phyloP scores from a whole-genome alignment of 2,329 filamentous ascomycete genomes.

The Orbilia javanica region DNA sequence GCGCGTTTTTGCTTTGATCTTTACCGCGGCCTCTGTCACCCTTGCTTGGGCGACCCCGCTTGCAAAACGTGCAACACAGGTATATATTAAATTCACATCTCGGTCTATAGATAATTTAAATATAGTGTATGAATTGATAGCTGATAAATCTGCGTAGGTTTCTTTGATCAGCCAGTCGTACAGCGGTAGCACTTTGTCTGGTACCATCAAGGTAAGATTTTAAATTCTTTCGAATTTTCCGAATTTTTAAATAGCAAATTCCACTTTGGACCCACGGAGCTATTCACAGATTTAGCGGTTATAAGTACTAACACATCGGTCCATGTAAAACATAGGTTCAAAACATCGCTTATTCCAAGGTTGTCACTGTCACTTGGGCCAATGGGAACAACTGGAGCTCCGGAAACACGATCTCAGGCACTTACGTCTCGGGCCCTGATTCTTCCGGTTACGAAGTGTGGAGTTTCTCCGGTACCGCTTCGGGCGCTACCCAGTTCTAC shows the following conservation, averaged over 20 bases:
- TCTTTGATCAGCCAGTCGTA: constrained; percentile 50
- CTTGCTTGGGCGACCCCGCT: constrained; percentile 44
- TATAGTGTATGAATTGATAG: background rate
- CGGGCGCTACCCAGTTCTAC: constrained; percentile 50
- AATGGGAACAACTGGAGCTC: constrained; percentile 36
- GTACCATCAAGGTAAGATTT: constrained; percentile 40
- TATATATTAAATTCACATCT: no score
- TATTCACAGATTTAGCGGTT: background rate
- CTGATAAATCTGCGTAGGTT: constrained; percentile 23
- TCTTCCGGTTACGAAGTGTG: constrained; percentile 46
- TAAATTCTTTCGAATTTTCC: background rate
- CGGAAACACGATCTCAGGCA: constrained; percentile 18
- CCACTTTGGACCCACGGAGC: no score
- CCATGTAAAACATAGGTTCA: constrained; percentile 28
- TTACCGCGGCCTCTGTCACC: constrained; percentile 35
- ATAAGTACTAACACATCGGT: background rate
- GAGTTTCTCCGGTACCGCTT: constrained; percentile 35
- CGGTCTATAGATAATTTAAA: no score
- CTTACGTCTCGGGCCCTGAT: constrained; percentile 44
- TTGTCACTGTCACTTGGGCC: constrained; percentile 41
- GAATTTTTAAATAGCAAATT: no score
- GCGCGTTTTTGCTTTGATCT: constrained; percentile 20
- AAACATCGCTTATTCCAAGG: constrained; percentile 46
- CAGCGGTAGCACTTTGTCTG: constrained; percentile 39
- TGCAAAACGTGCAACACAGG: constrained; percentile 42